Evolutionary conservation across 2,329 filamentous ascomycete species (phyloP), one percentile per base, ranked within the genome.

Genomic region (Pseudocercospora macadamiae): DNA sequence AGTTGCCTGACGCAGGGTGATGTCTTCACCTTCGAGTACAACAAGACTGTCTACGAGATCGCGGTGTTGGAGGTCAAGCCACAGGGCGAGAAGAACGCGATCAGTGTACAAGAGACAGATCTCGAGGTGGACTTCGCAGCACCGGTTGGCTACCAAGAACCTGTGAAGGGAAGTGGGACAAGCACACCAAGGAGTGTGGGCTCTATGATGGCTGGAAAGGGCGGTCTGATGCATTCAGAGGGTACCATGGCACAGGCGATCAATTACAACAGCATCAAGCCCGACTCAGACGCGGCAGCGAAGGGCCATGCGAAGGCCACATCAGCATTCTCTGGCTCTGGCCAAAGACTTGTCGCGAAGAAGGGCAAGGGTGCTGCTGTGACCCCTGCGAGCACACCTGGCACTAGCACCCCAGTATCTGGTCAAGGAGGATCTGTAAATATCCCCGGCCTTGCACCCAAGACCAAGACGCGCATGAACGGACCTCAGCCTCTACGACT

Each of bases 191-290:
- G 87, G 51, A 95, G 89, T 69, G 66, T 72, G 26, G 66, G 80
- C 76, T 65, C 64, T n/a, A 64, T 64, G 44, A 72, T 73, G 60
- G 88, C 89, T 6, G 79, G 84, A 1, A 77, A 79, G 64, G 89
- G 91, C 25, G 91, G 93, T 3, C 77, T 89, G 14, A 75, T 97
- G 21, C 92, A 96, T 74, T 86, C 82, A 62, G 90, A 96, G 68
- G 95, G 95, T 9, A 93, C 88, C 61, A 99, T 99, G 95, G 93
- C 95, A 0, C 91, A 96, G 70, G 86, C 91, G n/a, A 97, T 99
- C 80, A 97, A 97, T 80, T 99, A 97, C 76, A 85, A 86, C 53
- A 85, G 92, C 28, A 96, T 99, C 66, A 91, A 92, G 0, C 93
- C 95, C 1, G 87, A 87, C 3, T 84, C 90, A 5, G 85, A 82